Evolutionary conservation across 305 asterid species (phyloP).

Genomic region (Plantago coronopus): DNA sequence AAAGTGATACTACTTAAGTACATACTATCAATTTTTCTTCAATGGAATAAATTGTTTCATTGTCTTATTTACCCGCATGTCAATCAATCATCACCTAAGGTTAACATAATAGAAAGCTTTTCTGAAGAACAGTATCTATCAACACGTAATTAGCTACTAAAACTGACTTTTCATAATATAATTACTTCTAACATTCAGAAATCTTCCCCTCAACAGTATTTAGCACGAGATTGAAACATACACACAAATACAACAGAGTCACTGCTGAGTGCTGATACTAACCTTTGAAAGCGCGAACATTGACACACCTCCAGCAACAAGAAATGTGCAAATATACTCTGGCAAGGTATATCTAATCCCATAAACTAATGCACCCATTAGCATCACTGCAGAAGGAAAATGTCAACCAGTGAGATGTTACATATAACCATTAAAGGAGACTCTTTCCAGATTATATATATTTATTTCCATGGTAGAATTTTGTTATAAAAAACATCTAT

Average conservation of each 20-base stretch:
- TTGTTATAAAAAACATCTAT: no score
- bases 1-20: no score
- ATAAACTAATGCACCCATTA: slow-evolving; percentile 93
- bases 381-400: slow-evolving; percentile 71
- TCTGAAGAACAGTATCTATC: no score
- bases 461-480: not conserved
- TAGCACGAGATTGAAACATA: not conserved
- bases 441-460: not conserved
- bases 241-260: slow-evolving; percentile 4
- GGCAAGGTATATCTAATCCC: slow-evolving; percentile 84
- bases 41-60: no score
- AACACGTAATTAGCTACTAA: no score
- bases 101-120: no score
- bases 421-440: slow-evolving; percentile 2
- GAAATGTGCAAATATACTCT: slow-evolving; percentile 77
- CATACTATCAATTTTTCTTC: no score
- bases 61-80: no score
- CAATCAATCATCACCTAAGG: no score
- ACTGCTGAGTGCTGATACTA: slow-evolving; percentile 11
- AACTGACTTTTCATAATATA: no score
- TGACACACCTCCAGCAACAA: slow-evolving; percentile 97
- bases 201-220: no score
- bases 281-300: slow-evolving; percentile 82
- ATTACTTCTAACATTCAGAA: no score
- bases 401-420: slow-evolving; percentile 4